A percentile compares a stretch with the other conserved stretches of the same genome.
phyloP scores from a whole-genome alignment of 352 stramenopile species.

The Saprolegnia parasitica region DNA sequence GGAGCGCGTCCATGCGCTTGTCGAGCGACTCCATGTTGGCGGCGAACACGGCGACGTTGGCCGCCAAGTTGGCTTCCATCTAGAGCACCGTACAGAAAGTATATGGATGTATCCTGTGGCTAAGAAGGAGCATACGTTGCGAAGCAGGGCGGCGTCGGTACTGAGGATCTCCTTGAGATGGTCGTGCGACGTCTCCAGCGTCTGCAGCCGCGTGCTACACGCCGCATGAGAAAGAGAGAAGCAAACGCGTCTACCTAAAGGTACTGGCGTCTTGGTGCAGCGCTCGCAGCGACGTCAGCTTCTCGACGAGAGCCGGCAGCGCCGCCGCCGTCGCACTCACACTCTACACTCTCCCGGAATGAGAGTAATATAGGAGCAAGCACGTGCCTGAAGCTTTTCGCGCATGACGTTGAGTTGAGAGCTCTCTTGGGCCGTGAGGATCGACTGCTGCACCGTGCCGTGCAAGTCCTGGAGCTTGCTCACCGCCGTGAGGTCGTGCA shows the following conservation, averaged over 20 bases:
- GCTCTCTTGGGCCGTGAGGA: conserved; percentile 54
- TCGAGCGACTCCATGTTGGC: conserved; percentile 72
- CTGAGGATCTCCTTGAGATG: conserved; percentile 53
- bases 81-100: conserved; percentile 26
- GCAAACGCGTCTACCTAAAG: conserved; percentile 28
- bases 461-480: conserved; percentile 72
- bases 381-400: conserved; percentile 41
- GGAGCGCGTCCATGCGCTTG: conserved; percentile 55
- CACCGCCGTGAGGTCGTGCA: conserved; percentile 72
- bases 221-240: no score
- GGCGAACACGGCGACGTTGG: conserved; percentile 75
- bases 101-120: no score
- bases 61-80: conserved; percentile 68
- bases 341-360: conserved; percentile 29
- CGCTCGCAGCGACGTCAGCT: conserved; percentile 60
- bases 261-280: conserved; percentile 52
- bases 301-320: conserved; percentile 64
- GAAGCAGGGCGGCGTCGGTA: conserved; percentile 54
- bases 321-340: conserved; percentile 54
- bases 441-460: conserved; percentile 45
- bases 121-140: conserved; percentile 49
- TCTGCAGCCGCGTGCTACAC: conserved; percentile 44
- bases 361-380: background rate
- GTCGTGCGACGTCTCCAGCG: conserved; percentile 58
- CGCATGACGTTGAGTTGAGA: conserved; percentile 70